A percentile compares a stretch with the other conserved stretches of the same genome.
Conservation (phyloP, 2,329 filamentous ascomycete species). For the Monosporascus sp. region DNA sequence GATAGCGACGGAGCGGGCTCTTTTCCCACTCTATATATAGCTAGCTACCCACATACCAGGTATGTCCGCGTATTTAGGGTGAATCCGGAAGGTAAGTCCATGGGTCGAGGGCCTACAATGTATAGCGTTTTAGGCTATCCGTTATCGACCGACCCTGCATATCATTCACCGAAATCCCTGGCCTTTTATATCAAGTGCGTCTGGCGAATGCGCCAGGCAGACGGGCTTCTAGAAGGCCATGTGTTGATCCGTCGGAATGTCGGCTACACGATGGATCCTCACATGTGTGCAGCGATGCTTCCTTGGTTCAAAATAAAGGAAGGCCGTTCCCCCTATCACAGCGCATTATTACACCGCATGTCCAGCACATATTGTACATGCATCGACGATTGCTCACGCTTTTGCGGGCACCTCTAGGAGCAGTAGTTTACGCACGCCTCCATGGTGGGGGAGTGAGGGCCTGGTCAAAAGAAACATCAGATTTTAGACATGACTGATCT, state of each 20-base stretch:
- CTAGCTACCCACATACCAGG: neutral
- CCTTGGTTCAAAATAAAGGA: neutral
- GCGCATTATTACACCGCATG: slow-evolving; percentile 12
- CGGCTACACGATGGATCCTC: neutral
- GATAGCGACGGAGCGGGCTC: neutral
- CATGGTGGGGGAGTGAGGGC: neutral
- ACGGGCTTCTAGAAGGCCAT: neutral
- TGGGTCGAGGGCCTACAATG: too few relatives aligned
- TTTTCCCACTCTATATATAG: neutral
- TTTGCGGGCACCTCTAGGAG: slow-evolving; percentile 18
- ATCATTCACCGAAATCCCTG: neutral
- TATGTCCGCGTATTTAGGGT: neutral
- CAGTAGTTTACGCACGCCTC: neutral
- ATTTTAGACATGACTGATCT: neutral
- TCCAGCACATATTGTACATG: slow-evolving; percentile 1
- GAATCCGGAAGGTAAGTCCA: neutral
- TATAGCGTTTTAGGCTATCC: neutral
- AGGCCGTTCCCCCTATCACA: slow-evolving; percentile 8
- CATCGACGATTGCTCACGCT: slow-evolving; percentile 8
- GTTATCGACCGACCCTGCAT: neutral
- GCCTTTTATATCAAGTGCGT: neutral
- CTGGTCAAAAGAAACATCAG: too few relatives aligned
- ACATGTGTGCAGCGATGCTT: neutral
- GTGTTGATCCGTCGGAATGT: neutral
- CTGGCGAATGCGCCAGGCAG: neutral